Evolutionary conservation across 2,329 filamentous ascomycete species (phyloP), one percentile per base, ranked within the genome.

Genomic region (Phialophora chinensis): DNA sequence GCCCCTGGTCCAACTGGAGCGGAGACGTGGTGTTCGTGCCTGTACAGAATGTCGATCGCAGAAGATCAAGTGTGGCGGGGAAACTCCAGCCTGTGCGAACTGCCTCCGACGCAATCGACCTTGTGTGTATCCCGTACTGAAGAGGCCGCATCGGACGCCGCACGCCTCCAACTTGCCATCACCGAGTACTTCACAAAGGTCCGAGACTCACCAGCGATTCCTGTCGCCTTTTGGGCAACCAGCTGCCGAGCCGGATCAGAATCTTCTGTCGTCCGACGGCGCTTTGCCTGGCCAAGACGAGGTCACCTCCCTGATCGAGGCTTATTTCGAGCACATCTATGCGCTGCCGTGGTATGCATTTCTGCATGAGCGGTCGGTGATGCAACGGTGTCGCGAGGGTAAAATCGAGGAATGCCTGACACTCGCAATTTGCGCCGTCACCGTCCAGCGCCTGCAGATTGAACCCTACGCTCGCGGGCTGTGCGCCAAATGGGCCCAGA

Each of bases 241-340:
- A 12, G 10, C 52, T 8, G 25, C 5, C 17, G 60, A 33, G 52
- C 11, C 7, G 6, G 52, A 44, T 35, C 60, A 56, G 17, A 62
- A 12, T 35, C 23, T 25, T 8, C 42, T 49, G n/a, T 52, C 44
- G 10, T 29, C 23, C 49, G 62, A 59, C 10, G 56, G 56, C 42
- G 42, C 60, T 49, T 47, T 66, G 14, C 65, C 60, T 7, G 33
- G 33, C 27, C 53, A 35, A 6, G 25, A 62, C 20, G 62, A 65
- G 27, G 54, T 66, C 23, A 58, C 66, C 44, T 53, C 57, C 11
- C 54, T 67, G 14, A 61, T 72, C 31, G 73, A 75, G 33, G 70
- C 72, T 27, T 75, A 75, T 65, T 75, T 75, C 63, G 60, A 72
- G 42, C 71, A 75, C 53, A 71, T 75, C 23, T 74, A 75, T 35